phyloP scores from a whole-genome alignment of 1,139 yeast species.

The Nakaseomyces sp. region DNA sequence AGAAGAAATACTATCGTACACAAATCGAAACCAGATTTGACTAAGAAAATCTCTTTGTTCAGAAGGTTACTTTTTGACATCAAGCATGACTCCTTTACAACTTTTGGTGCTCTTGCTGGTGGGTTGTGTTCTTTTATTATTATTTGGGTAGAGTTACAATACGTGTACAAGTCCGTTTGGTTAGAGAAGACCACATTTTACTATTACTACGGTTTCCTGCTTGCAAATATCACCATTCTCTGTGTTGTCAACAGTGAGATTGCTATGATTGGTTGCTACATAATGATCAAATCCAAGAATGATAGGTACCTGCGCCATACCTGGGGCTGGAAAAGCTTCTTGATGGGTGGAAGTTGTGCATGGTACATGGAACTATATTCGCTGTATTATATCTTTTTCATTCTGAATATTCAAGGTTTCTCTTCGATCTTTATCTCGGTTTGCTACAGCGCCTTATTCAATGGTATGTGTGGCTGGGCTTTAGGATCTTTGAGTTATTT shows the following conservation, averaged over 20 bases:
- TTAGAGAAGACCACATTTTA: constrained; percentile 69
- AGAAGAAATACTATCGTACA: background rate
- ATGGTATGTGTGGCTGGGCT: constrained; percentile 54
- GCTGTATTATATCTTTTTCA: constrained; percentile 51
- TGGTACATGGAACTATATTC: constrained; percentile 65
- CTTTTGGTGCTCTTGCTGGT: constrained; percentile 8
- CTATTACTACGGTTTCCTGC: constrained; percentile 71
- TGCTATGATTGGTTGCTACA: constrained; percentile 62
- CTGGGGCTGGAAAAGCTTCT: constrained; percentile 84
- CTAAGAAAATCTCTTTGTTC: background rate
- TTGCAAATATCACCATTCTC: constrained; percentile 52
- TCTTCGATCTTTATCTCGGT: constrained; percentile 64
- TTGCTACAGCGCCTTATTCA: constrained; percentile 60
- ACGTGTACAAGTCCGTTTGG: constrained; percentile 72
- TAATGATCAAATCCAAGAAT: constrained; percentile 40
- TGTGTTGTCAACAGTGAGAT: constrained; percentile 61
- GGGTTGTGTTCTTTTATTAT: constrained; percentile 19
- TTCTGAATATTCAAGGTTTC: constrained; percentile 53
- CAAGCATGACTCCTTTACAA: constrained; percentile 6
- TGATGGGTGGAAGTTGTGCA: constrained; percentile 63
- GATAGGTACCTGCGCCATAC: constrained; percentile 27
- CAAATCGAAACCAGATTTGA: background rate
- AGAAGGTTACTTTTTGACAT: background rate
- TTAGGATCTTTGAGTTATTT: constrained; percentile 71
- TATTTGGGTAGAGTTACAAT: constrained; percentile 60